Base-by-base conservation (phyloP, 257 asterid genomes). In the Schizonepeta tenuifolia region DNA sequence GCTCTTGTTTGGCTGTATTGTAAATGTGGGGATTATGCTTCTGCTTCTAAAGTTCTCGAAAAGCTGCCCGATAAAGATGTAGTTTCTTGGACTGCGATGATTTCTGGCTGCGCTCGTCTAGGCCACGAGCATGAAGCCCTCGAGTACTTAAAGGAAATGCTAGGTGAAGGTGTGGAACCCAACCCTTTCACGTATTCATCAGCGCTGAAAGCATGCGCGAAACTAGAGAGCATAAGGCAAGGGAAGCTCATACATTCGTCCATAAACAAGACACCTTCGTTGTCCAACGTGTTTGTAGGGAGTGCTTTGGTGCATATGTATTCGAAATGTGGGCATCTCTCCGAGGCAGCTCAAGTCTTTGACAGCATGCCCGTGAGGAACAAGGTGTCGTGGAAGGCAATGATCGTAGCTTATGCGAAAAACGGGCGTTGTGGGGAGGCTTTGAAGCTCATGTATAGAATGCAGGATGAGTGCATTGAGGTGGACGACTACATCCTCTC, bases 61-160 rank as follows among this genome's bases (percentile, higher is more conserved):
- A 70, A 70, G 75, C 77, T 93, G 77, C 93, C 95, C 0, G 80
- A 83, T 67, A 87, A 88, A 80, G 96, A 90, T 58, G 98, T 93
- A 2, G 96, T 90, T 79, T 93, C 97, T 3, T 93, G 98, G 98
- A 93, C 98, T 38, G 84, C 97, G 3, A 87, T 93, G 93, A 90
- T 90, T 69, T 93, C 98, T 59, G 89, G 93, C 17, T 93, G 96
- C 69, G 87, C 96, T 28, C 81, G 67, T 71, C 75, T 84, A 12
- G 97, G 96, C 40, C 97, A 90, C 22, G 96, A 93, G 82, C 63
- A 81, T 6, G 96, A 90, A 79, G 96, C 97, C 51, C 95, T 93
- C 14, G 96, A 83, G 78, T 89, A 87, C 89, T 67, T 93, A 70
- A 89, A 86, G 67, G 87, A 87, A 58, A 93, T 93, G 98, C 55